Percentiles rank a stretch among this genome's conserved stretches.
These are phyloP conservation scores for Xylaria grammica DNA, from an alignment of 495 filamentous ascomycete species.

Conservation along the genomic window DNA sequence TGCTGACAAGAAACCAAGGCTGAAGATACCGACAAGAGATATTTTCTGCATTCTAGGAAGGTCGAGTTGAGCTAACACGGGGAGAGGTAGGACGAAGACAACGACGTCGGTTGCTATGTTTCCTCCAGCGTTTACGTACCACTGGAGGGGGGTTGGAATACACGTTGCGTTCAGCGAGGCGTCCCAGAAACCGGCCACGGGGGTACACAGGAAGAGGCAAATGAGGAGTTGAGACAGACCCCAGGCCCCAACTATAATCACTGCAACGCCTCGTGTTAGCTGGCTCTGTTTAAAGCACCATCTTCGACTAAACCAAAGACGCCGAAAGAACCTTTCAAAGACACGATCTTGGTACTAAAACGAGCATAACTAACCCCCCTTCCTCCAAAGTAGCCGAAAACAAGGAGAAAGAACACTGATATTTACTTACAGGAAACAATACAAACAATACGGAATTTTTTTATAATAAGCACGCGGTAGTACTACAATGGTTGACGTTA, in stretches of 20 bases:
- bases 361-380: too few relatives aligned
- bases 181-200: slow-evolving; percentile 45
- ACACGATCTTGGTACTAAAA: too few relatives aligned
- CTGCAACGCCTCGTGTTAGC: too few relatives aligned
- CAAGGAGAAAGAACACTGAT: too few relatives aligned
- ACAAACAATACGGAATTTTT: slow-evolving; percentile 36
- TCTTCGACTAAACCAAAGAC: too few relatives aligned
- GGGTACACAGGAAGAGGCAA: slow-evolving; percentile 40
- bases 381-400: too few relatives aligned
- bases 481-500: slow-evolving; percentile 40
- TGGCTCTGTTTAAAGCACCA: too few relatives aligned
- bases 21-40: slow-evolving; percentile 43
- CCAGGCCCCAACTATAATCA: too few relatives aligned
- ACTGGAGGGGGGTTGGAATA: slow-evolving; percentile 38
- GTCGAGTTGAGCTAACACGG: slow-evolving; percentile 43
- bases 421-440: slow-evolving; percentile 29
- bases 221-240: too few relatives aligned
- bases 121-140: slow-evolving; percentile 49
- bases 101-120: slow-evolving; percentile 46
- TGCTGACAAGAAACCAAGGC: slow-evolving; percentile 48
- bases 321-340: too few relatives aligned
- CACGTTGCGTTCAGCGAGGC: slow-evolving; percentile 32
- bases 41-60: slow-evolving; percentile 42
- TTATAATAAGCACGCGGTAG: slow-evolving; percentile 44
- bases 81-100: slow-evolving; percentile 42